Conservation (phyloP, 495 filamentous ascomycete species). For the Cudoniella acicularis region DNA sequence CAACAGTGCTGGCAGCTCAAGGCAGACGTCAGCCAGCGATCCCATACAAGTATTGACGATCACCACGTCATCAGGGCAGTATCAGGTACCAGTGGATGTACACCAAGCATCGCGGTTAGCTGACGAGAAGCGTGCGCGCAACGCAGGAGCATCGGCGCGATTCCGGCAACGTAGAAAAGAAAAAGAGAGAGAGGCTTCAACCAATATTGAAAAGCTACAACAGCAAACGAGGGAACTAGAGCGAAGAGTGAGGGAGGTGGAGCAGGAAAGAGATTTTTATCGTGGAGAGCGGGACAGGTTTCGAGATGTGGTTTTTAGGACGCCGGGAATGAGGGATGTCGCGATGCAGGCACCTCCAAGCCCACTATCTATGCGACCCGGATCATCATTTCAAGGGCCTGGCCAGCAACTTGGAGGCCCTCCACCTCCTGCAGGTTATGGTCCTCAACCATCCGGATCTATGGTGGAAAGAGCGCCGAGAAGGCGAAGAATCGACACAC, state of each 20-base stretch:
- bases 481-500: slow-evolving; percentile 21
- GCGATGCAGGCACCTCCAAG: slow-evolving; percentile 46
- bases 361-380: slow-evolving; percentile 26
- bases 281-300: slow-evolving; percentile 61
- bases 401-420: slow-evolving; percentile 12
- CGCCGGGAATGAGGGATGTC: slow-evolving; percentile 46
- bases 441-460: background rate
- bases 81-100: slow-evolving; percentile 28
- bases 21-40: slow-evolving; percentile 27
- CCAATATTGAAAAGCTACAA: slow-evolving; percentile 61
- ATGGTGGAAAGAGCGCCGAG: slow-evolving; percentile 18
- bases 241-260: slow-evolving; percentile 44
- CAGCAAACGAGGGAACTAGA: slow-evolving; percentile 59
- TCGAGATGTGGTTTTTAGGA: slow-evolving; percentile 56
- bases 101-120: slow-evolving; percentile 29
- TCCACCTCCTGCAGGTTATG: background rate
- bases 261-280: slow-evolving; percentile 53
- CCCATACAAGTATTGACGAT: slow-evolving; percentile 26
- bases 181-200: slow-evolving; percentile 73
- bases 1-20: slow-evolving; percentile 21
- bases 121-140: slow-evolving; percentile 89
- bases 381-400: slow-evolving; percentile 8
- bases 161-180: slow-evolving; percentile 88
- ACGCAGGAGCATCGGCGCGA: slow-evolving; percentile 86
- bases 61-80: slow-evolving; percentile 20